These are phyloP conservation scores for Trichoderma breve DNA, from an alignment of 2,329 filamentous ascomycete genomes.

Conservation along the genomic window DNA sequence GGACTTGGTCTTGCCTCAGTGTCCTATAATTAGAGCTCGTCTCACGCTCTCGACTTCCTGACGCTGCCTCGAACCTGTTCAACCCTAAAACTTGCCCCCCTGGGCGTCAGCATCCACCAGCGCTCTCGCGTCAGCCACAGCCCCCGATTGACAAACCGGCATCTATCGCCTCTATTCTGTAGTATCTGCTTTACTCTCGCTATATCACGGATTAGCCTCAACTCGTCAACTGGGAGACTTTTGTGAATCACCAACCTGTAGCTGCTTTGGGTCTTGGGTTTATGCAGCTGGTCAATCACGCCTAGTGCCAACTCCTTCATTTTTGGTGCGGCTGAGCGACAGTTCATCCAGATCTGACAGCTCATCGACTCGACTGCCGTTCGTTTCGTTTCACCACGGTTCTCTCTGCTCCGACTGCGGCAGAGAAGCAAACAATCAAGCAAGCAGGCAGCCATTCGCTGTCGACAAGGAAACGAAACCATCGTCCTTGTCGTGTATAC, in stretches of 20 bases:
- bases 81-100: neutral
- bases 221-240: neutral
- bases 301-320: neutral
- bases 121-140: slow-evolving; percentile 13
- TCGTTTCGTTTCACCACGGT: slow-evolving; percentile 4
- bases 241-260: slow-evolving; percentile 8
- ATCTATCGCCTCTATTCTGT: slow-evolving; percentile 1
- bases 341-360: neutral
- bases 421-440: neutral
- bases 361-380: neutral
- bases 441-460: neutral
- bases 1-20: neutral
- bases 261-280: neutral
- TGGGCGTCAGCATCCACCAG: slow-evolving; percentile 13
- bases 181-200: slow-evolving; percentile 6
- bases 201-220: slow-evolving; percentile 8
- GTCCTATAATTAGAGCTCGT: neutral
- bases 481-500: neutral
- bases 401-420: neutral
- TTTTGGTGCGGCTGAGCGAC: neutral
- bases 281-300: neutral
- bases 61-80: neutral
- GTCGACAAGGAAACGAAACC: neutral
- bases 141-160: neutral
- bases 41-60: neutral